Conservation (phyloP, 2,329 filamentous ascomycete species). For the Pseudopithomyces chartarum region DNA sequence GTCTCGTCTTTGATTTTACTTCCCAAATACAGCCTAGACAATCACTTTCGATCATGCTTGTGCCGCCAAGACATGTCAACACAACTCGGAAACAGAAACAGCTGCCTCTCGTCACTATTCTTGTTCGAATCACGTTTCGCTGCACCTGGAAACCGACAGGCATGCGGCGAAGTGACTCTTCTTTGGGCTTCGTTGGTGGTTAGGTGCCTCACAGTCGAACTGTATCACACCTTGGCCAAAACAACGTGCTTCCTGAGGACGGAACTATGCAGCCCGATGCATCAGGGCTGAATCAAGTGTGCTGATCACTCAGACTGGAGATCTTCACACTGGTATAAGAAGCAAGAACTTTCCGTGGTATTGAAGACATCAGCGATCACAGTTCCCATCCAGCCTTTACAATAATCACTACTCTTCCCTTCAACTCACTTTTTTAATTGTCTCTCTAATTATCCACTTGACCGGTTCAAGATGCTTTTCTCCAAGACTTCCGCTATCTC, state of each 20-base stretch:
- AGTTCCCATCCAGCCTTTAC: constrained; percentile 40
- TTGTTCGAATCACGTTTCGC: constrained; percentile 34
- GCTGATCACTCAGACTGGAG: not conserved
- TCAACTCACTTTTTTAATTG: constrained; percentile 30
- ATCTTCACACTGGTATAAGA: constrained; percentile 33
- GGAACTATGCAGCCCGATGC: constrained; percentile 16
- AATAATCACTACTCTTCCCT: constrained; percentile 40
- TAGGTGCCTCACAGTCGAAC: constrained; percentile 22
- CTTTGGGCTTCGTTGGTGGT: constrained; percentile 17
- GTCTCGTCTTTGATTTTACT: constrained; percentile 11
- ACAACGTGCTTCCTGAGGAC: constrained; percentile 24
- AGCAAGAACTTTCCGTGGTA: constrained; percentile 17
- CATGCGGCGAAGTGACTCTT: constrained; percentile 14
- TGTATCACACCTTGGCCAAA: constrained; percentile 39
- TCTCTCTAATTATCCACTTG: constrained; percentile 29
- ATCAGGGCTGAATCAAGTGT: constrained; percentile 3
- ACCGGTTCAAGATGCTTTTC: constrained; percentile 51
- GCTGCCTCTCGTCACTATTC: constrained; percentile 21
- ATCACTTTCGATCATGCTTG: constrained; percentile 8
- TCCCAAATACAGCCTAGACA: constrained; percentile 4
- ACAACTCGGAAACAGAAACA: constrained; percentile 23
- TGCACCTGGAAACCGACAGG: constrained; percentile 9
- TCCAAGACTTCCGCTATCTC: constrained; percentile 44
- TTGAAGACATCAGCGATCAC: constrained; percentile 39
- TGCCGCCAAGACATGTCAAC: constrained; percentile 15